Conservation (phyloP, 1,139 yeast species). For the Yamadazyma pseudoaaseri region DNA sequence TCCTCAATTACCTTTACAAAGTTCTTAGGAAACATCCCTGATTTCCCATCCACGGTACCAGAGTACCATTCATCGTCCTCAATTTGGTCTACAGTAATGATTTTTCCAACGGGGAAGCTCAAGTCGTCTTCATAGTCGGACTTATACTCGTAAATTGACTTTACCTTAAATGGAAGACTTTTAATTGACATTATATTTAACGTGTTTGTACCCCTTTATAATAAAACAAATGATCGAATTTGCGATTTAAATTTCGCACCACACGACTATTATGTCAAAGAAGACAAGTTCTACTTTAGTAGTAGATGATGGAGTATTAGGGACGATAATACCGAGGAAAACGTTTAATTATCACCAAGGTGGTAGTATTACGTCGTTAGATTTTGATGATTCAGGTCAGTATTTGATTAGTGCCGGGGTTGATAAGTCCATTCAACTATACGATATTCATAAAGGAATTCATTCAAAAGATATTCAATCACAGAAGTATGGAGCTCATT, state of each 20-base stretch:
- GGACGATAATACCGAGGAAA: slow-evolving; percentile 56
- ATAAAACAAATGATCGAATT: slow-evolving; percentile 2
- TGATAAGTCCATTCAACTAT: slow-evolving; percentile 81
- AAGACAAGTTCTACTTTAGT: slow-evolving; percentile 18
- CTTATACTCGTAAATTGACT: slow-evolving; percentile 67
- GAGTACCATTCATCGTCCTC: slow-evolving; percentile 93
- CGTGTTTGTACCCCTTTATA: slow-evolving; percentile 2
- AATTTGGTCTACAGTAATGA: slow-evolving; percentile 68
- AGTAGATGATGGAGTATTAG: slow-evolving; percentile 44
- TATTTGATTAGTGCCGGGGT: slow-evolving; percentile 74
- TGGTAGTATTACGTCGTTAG: slow-evolving; percentile 72
- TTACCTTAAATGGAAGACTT: slow-evolving; percentile 61
- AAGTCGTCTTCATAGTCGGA: slow-evolving; percentile 87
- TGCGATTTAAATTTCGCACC: neutral
- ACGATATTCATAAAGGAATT: slow-evolving; percentile 72
- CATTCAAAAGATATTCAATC: slow-evolving; percentile 68
- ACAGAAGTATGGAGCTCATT: slow-evolving; percentile 88
- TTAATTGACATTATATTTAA: neutral
- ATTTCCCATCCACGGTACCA: slow-evolving; percentile 58
- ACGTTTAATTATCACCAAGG: slow-evolving; percentile 56
- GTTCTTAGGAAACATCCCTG: slow-evolving; percentile 87
- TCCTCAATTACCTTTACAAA: slow-evolving; percentile 48
- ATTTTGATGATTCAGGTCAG: slow-evolving; percentile 85
- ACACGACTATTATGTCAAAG: slow-evolving; percentile 7
- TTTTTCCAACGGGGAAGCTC: slow-evolving; percentile 62